These are phyloP conservation scores for Monilinia fructigena DNA, from an alignment of 2,329 filamentous ascomycete genomes.

Conservation along the genomic window DNA sequence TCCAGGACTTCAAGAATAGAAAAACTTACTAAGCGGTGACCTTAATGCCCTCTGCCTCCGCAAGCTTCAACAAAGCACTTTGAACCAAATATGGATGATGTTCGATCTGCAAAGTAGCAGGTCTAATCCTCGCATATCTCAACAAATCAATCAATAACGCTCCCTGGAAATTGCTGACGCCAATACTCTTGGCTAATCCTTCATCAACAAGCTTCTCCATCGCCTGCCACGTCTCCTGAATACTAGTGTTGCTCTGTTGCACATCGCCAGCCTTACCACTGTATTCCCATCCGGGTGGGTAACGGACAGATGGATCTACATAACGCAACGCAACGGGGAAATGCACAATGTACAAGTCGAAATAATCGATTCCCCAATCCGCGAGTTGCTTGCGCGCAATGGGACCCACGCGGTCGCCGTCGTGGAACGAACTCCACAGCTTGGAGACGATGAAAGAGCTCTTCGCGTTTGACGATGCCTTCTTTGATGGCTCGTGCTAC, in stretches of 20 bases:
- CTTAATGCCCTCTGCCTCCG: conserved; percentile 66
- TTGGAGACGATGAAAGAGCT: conserved; percentile 93
- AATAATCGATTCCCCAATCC: conserved; percentile 85
- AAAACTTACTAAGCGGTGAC: conserved; percentile 67
- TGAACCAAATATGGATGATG: conserved; percentile 88
- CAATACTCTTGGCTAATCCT: conserved; percentile 70
- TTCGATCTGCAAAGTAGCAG: conserved; percentile 81
- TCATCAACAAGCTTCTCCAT: conserved; percentile 73
- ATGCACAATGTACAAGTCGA: conserved; percentile 86
- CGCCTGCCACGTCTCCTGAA: conserved; percentile 79
- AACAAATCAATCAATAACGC: conserved; percentile 76
- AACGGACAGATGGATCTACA: conserved; percentile 74
- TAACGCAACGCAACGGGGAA: conserved; percentile 86
- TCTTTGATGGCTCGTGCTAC: conserved; percentile 78
- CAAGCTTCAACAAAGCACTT: conserved; percentile 66
- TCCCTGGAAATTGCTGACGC: conserved; percentile 79
- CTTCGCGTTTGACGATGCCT: conserved; percentile 76
- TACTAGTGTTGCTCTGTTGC: conserved; percentile 64
- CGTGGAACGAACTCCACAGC: conserved; percentile 91
- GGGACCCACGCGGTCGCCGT: conserved; percentile 71
- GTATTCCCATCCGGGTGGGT: conserved; percentile 76
- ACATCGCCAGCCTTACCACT: conserved; percentile 59
- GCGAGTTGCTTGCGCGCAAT: conserved; percentile 74
- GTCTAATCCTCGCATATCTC: conserved; percentile 71
- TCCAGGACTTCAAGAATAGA: background rate